phyloP scores from a whole-genome alignment of 768 basidiomycete genomes.

The Dendrothele bispora region DNA sequence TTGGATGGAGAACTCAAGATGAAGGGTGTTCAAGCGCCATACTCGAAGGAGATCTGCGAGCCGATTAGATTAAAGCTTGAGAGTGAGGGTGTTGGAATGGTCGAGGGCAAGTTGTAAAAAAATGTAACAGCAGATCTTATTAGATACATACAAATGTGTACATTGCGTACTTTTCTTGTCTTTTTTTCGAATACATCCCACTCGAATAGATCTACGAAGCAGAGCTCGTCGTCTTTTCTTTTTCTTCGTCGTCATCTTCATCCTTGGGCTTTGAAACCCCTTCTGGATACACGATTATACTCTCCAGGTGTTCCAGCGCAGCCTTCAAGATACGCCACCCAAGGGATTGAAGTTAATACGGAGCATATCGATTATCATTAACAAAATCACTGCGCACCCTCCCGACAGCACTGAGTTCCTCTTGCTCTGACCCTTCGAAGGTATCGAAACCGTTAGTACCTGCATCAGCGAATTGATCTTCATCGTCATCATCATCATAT shows the following conservation, averaged over 20 bases:
- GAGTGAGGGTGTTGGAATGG: slow-evolving; percentile 70
- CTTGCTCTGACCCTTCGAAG: slow-evolving; percentile 55
- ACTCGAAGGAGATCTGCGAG: slow-evolving; percentile 82
- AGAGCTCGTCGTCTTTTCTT: too few species aligned
- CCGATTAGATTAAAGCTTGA: slow-evolving; percentile 68
- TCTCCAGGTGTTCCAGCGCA: neutral
- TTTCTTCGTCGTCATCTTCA: too few species aligned
- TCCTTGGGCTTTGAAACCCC: too few species aligned
- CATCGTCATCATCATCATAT: slow-evolving; percentile 49
- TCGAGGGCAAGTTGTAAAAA: slow-evolving; percentile 66
- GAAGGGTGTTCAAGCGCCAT: slow-evolving; percentile 85
- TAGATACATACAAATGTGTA: too few species aligned
- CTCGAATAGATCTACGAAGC: too few species aligned
- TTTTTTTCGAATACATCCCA: too few species aligned
- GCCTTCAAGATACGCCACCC: slow-evolving; percentile 81
- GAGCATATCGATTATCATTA: slow-evolving; percentile 74
- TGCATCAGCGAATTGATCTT: slow-evolving; percentile 58
- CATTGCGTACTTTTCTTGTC: too few species aligned
- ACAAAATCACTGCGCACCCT: slow-evolving; percentile 91
- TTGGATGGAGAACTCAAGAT: slow-evolving; percentile 80
- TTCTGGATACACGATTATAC: too few species aligned
- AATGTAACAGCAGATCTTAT: neutral
- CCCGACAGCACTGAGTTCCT: slow-evolving; percentile 85
- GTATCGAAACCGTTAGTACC: slow-evolving; percentile 51
- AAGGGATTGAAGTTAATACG: slow-evolving; percentile 59